These are phyloP conservation scores for Aphanomyces astaci DNA, from an alignment of 352 stramenopile genomes.

Conservation along the genomic window DNA sequence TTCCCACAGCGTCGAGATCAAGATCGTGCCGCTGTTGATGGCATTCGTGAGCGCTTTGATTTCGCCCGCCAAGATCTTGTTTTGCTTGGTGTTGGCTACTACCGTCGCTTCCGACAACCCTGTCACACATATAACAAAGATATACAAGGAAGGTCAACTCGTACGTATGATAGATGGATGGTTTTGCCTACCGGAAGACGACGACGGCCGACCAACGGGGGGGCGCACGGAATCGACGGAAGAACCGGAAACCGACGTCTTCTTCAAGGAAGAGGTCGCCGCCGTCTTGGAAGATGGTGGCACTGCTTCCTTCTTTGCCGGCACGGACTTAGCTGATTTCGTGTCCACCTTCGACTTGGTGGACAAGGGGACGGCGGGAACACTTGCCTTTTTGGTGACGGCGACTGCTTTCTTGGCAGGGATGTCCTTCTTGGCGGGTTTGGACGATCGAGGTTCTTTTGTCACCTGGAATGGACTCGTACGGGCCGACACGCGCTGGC, in stretches of 20 bases:
- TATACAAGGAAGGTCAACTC: no score
- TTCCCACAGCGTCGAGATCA: background rate
- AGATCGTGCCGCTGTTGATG: background rate
- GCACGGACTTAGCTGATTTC: background rate
- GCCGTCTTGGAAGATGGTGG: background rate
- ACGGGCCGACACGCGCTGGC: background rate
- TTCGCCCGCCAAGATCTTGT: background rate
- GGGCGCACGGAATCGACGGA: background rate
- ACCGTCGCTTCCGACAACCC: background rate
- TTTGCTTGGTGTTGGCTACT: background rate
- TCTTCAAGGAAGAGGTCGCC: background rate
- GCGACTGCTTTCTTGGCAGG: background rate
- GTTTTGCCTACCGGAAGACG: background rate
- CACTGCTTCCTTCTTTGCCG: background rate
- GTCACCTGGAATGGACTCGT: background rate
- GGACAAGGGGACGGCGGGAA: background rate
- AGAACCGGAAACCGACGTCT: background rate
- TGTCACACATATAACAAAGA: background rate
- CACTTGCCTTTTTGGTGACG: no score
- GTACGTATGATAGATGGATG: background rate
- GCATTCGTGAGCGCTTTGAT: background rate
- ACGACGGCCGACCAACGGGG: background rate
- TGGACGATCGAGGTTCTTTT: no score
- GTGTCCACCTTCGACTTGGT: background rate
- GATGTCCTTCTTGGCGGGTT: background rate